A percentile compares a stretch with the other conserved stretches of the same genome.
Conservation (phyloP, 179 eudicot species). For the Patellifolia procumbens region DNA sequence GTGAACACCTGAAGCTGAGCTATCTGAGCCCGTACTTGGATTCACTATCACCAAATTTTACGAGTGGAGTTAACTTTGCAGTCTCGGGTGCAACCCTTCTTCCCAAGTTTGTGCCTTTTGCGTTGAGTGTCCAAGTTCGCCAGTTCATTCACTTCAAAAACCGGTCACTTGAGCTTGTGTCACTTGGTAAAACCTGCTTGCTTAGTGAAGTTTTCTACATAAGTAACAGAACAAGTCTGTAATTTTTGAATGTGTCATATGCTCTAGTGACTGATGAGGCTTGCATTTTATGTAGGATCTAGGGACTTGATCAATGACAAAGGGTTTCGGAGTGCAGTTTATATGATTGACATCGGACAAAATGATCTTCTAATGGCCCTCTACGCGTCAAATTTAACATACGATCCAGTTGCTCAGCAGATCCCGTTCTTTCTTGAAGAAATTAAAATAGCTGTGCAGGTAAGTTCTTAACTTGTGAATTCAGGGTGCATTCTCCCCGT, state of each 20-base stretch:
- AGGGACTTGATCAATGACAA: conserved; percentile 36
- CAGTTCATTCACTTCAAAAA: conserved; percentile 48
- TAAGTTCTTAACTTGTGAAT: conserved; percentile 13
- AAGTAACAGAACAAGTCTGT: background rate
- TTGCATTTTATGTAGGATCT: conserved; percentile 17
- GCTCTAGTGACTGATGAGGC: background rate
- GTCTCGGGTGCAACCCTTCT: conserved; percentile 42
- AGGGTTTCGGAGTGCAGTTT: conserved; percentile 39
- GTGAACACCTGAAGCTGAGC: conserved; percentile 34
- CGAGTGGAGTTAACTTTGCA: conserved; percentile 48
- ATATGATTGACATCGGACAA: conserved; percentile 49
- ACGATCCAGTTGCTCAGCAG: conserved; percentile 33
- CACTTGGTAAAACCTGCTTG: conserved; percentile 28
- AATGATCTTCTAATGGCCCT: conserved; percentile 45
- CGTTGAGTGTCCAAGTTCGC: conserved; percentile 41
- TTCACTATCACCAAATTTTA: conserved; percentile 40
- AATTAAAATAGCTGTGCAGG: conserved; percentile 39
- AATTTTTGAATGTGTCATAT: background rate
- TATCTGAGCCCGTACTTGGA: conserved; percentile 47
- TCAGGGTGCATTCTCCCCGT: too few relatives aligned
- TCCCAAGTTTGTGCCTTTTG: conserved; percentile 40
- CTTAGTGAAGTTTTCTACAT: background rate
- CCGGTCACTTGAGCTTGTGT: conserved; percentile 42
- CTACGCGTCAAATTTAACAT: conserved; percentile 44
- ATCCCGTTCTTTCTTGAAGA: conserved; percentile 49